Evolutionary conservation across 345 rosid species (phyloP).

Genomic region (Hibiscus trionum): DNA sequence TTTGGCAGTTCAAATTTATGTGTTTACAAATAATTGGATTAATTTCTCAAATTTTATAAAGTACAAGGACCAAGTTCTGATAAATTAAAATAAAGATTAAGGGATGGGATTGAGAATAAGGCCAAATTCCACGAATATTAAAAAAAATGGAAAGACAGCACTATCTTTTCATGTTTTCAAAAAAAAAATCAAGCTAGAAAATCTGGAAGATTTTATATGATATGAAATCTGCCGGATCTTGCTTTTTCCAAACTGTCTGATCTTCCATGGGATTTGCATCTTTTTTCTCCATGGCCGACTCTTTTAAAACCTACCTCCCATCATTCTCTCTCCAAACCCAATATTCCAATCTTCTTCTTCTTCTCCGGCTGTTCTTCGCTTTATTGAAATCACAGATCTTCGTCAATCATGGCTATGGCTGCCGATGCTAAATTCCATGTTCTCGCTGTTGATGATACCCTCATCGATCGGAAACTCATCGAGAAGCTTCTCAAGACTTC

Average conservation of each 20-base stretch:
- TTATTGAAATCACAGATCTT: neutral
- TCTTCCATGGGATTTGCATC: slow-evolving; percentile 26
- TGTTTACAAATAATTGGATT: too few relatives aligned
- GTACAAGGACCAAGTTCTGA: too few relatives aligned
- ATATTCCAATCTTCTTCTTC: neutral
- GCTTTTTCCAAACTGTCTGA: slow-evolving; percentile 64
- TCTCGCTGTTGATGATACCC: slow-evolving; percentile 88
- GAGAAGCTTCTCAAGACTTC: slow-evolving; percentile 84
- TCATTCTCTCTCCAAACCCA: slow-evolving; percentile 2
- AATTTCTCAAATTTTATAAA: too few relatives aligned
- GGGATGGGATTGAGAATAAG: too few relatives aligned
- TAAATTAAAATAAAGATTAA: too few relatives aligned
- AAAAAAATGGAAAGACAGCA: slow-evolving; percentile 11
- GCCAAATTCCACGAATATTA: neutral
- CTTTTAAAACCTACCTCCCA: slow-evolving; percentile 22
- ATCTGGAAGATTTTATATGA: slow-evolving; percentile 39
- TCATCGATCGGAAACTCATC: slow-evolving; percentile 68
- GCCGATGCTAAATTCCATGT: slow-evolving; percentile 68
- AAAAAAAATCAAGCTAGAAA: slow-evolving; percentile 43
- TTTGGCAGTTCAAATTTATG: too few relatives aligned
- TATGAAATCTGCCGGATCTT: slow-evolving; percentile 45
- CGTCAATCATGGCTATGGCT: slow-evolving; percentile 21
- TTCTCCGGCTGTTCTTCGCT: neutral
- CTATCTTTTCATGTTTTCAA: slow-evolving; percentile 35
- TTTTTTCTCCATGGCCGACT: slow-evolving; percentile 11